A percentile compares a stretch with the other conserved stretches of the same genome.
phyloP scores from a whole-genome alignment of 495 filamentous ascomycete genomes.

The Penicillium pancosmium region DNA sequence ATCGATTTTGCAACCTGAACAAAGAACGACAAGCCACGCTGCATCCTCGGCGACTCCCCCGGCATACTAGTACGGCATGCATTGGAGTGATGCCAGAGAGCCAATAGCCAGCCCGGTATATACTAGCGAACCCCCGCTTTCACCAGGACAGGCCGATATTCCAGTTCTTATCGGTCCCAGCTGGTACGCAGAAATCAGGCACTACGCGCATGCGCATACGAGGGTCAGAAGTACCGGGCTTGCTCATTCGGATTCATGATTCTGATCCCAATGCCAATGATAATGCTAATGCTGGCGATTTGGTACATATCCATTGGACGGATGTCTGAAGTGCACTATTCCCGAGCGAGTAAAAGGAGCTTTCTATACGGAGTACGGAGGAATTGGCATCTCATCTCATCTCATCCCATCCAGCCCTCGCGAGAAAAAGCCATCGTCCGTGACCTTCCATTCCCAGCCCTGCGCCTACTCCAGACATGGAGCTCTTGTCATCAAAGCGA shows the following conservation, averaged over 20 bases:
- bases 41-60: conserved; percentile 5
- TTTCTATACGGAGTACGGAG: background rate
- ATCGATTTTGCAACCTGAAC: conserved; percentile 11
- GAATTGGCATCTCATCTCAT: too few species aligned
- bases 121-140: conserved; percentile 10
- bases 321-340: background rate
- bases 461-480: background rate
- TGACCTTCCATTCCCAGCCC: background rate
- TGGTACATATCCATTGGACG: background rate
- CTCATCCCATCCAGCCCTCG: too few species aligned
- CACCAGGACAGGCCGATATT: conserved; percentile 10
- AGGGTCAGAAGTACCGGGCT: background rate
- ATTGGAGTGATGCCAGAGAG: background rate
- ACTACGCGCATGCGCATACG: background rate
- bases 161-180: conserved; percentile 15
- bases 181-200: background rate
- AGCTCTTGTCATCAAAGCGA: background rate
- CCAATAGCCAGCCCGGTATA: conserved; percentile 24
- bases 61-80: conserved; percentile 13
- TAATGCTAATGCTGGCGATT: background rate
- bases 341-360: background rate
- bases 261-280: background rate
- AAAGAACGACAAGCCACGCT: conserved; percentile 18
- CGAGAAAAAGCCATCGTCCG: background rate
- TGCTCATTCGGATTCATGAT: conserved; percentile 2